Conservation (phyloP, 192 early-diverging fungal species). For the Backusella mclennaniae region DNA sequence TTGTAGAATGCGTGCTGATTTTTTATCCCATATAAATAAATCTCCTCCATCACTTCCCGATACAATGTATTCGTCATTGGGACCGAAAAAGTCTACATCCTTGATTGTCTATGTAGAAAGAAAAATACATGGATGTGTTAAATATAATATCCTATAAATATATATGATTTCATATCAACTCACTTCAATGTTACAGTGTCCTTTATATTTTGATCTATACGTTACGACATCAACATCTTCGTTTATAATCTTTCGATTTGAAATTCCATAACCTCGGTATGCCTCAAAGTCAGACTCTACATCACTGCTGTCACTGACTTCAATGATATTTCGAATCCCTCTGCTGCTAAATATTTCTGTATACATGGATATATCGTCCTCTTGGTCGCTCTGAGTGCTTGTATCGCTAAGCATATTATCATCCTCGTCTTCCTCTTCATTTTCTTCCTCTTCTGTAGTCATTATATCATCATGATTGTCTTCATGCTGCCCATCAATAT, state of each 20-base stretch:
- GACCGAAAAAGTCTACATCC: constrained; percentile 71
- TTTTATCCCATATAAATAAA: constrained; percentile 67
- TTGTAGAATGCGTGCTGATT: constrained; percentile 56
- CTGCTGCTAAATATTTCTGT: not conserved
- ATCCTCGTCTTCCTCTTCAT: not conserved
- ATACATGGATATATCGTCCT: constrained; percentile 13
- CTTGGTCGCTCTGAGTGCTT: constrained; percentile 7
- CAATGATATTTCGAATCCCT: not conserved
- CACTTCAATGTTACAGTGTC: constrained; percentile 34
- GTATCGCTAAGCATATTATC: not conserved
- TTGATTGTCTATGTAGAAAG: constrained; percentile 58
- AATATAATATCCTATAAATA: not conserved
- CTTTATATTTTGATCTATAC: constrained; percentile 14
- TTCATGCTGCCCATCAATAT: not conserved
- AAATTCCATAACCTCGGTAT: not conserved
- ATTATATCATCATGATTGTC: not conserved
- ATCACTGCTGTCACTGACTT: constrained; percentile 25
- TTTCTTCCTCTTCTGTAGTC: constrained; percentile 2
- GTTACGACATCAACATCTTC: constrained; percentile 16
- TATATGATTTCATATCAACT: not conserved
- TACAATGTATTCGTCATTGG: constrained; percentile 64
- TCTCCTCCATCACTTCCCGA: constrained; percentile 80
- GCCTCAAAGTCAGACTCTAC: not conserved
- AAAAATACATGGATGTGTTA: constrained; percentile 12
- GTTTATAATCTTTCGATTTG: constrained; percentile 3